Conservation (phyloP, 1,284 basidiomycete genomes). For the Singerocomus rubriflavus region DNA sequence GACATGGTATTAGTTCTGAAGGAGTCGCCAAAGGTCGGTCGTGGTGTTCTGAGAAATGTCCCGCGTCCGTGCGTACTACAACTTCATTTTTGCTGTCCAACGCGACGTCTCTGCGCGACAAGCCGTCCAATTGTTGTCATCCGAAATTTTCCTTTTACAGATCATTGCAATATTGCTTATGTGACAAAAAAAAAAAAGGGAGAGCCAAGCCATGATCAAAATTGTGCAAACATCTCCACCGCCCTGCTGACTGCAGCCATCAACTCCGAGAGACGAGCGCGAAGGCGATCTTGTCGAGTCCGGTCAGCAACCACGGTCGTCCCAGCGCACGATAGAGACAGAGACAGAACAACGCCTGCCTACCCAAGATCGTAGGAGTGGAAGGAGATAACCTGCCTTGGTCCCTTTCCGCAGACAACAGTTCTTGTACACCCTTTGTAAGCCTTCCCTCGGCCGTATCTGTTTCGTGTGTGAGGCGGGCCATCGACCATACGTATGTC, state of each 20-base stretch:
- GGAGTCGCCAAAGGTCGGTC: not conserved
- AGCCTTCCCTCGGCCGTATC: slow-evolving; percentile 16
- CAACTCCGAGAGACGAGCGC: slow-evolving; percentile 25
- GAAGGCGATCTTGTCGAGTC: slow-evolving; percentile 21
- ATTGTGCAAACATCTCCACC: slow-evolving; percentile 23
- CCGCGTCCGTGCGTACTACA: slow-evolving; percentile 2
- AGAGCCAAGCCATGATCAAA: slow-evolving; percentile 8
- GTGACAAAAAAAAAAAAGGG: not conserved
- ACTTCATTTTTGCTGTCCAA: slow-evolving; percentile 12
- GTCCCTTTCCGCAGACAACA: slow-evolving; percentile 31
- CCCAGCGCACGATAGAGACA: slow-evolving; percentile 1
- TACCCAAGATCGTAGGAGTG: slow-evolving; percentile 22
- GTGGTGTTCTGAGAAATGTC: slow-evolving; percentile 7
- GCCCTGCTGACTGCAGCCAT: slow-evolving; percentile 28
- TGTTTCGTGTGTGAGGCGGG: slow-evolving; percentile 22
- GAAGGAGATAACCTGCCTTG: slow-evolving; percentile 40
- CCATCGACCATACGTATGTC: slow-evolving; percentile 29
- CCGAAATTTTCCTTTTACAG: slow-evolving; percentile 31
- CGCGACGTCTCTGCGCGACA: slow-evolving; percentile 6
- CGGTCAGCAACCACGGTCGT: slow-evolving; percentile 12
- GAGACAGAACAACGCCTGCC: slow-evolving; percentile 9
- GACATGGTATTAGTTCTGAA: slow-evolving; percentile 31
- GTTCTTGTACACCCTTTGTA: slow-evolving; percentile 18
- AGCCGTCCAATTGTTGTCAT: slow-evolving; percentile 8
- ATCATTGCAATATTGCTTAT: not conserved